Percentiles rank a stretch among this genome's conserved stretches.
Evolutionary conservation across 2,329 filamentous ascomycete genomes (phyloP).

Genomic region (Epichloe sp.): DNA sequence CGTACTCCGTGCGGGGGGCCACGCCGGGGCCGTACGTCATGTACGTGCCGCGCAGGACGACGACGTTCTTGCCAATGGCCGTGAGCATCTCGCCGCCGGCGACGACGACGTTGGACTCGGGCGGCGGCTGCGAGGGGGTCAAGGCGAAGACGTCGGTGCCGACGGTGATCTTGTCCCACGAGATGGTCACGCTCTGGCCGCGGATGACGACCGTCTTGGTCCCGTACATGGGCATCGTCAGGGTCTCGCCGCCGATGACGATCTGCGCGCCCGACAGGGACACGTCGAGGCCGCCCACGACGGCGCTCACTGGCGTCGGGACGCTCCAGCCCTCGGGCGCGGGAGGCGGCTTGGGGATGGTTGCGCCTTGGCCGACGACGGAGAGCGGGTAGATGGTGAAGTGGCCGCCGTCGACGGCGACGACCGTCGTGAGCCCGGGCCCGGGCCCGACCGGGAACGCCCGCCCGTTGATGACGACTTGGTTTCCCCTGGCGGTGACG

Average conservation of each 20-base stretch:
- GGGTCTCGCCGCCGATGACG: constrained; percentile 28
- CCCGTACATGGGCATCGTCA: constrained; percentile 26
- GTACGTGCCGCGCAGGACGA: constrained; percentile 29
- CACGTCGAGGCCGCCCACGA: constrained; percentile 27
- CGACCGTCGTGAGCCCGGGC: constrained; percentile 25
- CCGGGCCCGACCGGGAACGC: constrained; percentile 28
- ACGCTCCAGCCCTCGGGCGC: constrained; percentile 17
- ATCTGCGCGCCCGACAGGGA: constrained; percentile 27
- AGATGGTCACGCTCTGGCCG: constrained; percentile 21
- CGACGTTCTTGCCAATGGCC: constrained; percentile 25
- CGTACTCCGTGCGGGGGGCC: constrained; percentile 21
- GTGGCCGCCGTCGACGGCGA: constrained; percentile 26
- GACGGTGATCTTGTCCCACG: constrained; percentile 22
- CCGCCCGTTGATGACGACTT: constrained; percentile 33
- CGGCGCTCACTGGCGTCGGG: constrained; percentile 23
- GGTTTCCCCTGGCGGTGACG: constrained; percentile 29
- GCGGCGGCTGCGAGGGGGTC: constrained; percentile 16
- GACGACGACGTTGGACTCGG: constrained; percentile 29
- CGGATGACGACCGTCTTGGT: constrained; percentile 20
- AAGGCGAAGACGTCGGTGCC: constrained; percentile 25
- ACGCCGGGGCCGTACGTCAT: constrained; percentile 30
- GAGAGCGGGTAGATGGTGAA: constrained; percentile 36
- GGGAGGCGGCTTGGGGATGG: constrained; percentile 27
- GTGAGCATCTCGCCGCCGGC: constrained; percentile 35
- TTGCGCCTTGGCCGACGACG: constrained; percentile 31